These are phyloP conservation scores for Spironucleus salmonicida DNA, from an alignment of 208 protist genomes.

Conservation along the genomic window DNA sequence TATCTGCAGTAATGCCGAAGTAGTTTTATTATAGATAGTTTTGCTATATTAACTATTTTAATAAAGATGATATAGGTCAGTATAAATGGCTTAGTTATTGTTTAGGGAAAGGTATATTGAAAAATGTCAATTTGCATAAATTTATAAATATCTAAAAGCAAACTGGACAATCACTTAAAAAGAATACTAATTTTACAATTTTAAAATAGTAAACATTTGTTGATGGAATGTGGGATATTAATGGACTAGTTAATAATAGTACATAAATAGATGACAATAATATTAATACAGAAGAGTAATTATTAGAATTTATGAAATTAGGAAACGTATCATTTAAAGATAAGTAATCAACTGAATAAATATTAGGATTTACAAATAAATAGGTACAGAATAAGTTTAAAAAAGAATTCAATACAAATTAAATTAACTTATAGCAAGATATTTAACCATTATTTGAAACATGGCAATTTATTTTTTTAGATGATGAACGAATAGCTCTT, in stretches of 20 bases:
- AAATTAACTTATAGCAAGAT: not conserved
- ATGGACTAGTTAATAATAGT: not conserved
- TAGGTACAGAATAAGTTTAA: not conserved
- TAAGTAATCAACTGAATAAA: too few relatives aligned
- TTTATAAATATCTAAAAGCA: not conserved
- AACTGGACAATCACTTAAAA: not conserved
- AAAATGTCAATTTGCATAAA: not conserved
- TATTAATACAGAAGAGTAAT: not conserved
- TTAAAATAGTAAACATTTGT: not conserved
- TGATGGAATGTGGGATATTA: not conserved
- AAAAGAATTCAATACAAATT: not conserved
- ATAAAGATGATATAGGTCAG: not conserved
- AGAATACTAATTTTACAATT: not conserved
- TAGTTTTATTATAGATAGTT: not conserved
- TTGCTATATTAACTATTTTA: not conserved
- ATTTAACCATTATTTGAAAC: not conserved
- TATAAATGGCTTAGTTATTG: not conserved
- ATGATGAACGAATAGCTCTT: not conserved
- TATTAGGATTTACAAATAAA: too few relatives aligned
- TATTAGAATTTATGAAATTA: not conserved
- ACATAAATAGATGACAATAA: not conserved
- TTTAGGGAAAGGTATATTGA: not conserved
- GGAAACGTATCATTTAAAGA: too few relatives aligned
- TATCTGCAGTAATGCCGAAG: not conserved
- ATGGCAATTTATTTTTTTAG: not conserved